A percentile compares a stretch with the other conserved stretches of the same genome.
Evolutionary conservation across 352 stramenopile genomes (phyloP).

Genomic region (Phytophthora lateralis): DNA sequence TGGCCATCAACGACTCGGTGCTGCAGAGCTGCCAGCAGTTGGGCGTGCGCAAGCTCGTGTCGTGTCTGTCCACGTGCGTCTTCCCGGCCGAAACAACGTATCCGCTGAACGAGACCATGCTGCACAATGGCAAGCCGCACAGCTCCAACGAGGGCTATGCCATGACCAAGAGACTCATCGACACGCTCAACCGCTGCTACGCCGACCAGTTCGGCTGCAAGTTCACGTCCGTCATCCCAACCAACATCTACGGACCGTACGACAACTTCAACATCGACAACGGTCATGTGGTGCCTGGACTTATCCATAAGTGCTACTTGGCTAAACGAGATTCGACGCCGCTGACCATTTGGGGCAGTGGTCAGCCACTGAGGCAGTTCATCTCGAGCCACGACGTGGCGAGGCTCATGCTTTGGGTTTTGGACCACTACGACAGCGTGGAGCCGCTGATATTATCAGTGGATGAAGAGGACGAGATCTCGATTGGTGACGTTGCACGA

Average conservation of each 20-base stretch:
- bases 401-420: constrained; percentile 90
- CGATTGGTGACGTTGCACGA: constrained; percentile 93
- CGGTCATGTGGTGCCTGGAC: constrained; percentile 97
- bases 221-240: constrained; percentile 99
- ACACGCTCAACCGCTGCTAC: constrained; percentile 98
- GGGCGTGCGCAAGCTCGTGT: constrained; percentile 95
- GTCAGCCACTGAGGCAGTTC: constrained; percentile 96
- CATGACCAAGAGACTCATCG: constrained; percentile 99
- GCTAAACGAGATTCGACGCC: constrained; percentile 91
- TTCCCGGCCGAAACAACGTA: constrained; percentile 99
- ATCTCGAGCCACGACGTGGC: constrained; percentile 97
- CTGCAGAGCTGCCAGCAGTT: constrained; percentile 94
- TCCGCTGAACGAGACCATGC: constrained; percentile 98
- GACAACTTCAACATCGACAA: constrained; percentile 98
- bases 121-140: constrained; percentile 88
- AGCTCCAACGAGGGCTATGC: constrained; percentile 92
- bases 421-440: constrained; percentile 81
- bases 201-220: constrained; percentile 95
- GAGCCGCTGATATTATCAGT: constrained; percentile 97
- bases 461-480: constrained; percentile 94
- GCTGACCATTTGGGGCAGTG: constrained; percentile 96
- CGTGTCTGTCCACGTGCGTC: constrained; percentile 98
- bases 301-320: constrained; percentile 99
- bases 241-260: constrained; percentile 98
- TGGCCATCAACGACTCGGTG: constrained; percentile 99